Base-by-base conservation (phyloP, 108 stramenopile species). In the Aurantiochytrium sp. region DNA sequence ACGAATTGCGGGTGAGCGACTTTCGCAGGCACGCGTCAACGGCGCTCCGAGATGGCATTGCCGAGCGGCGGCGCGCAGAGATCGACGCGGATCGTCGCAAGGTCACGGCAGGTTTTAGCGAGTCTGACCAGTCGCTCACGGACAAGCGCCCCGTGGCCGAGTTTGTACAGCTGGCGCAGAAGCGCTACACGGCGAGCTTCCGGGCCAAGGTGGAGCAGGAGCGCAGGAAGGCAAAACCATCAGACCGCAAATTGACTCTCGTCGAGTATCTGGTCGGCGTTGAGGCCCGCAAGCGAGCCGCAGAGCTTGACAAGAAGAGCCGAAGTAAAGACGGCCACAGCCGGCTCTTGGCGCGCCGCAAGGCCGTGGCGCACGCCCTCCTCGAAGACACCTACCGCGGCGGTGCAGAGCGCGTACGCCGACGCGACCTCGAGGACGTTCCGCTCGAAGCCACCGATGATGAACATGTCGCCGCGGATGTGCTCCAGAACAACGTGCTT, bases 261-360 rank as follows among this genome's bases (percentile, higher is more conserved):
- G 73, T 81, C 17, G 73, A 81, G 73, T 81, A 81, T 24, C 30
- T 81, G 36, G 73, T 81, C 10, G 73, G 73, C n/a, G n/a, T 27
- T 24, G 73, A 81, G 45, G 73, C 45, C 17, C 39, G 73, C 21
- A 81, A 48, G 32, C 73, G 73, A 6, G 73, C 73, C 27, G 39
- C 39, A 21, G 73, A 81, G 73, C 73, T 48, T 21, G 73, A 81
- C 45, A 81, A 42, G 24, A 48, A 22, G 17, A n/a, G 42, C 45
- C 8, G 32, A 24, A 81, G 19, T 6, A 37, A 42, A 37, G 30
- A n/a, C 6, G 24, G 45, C n/a, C 21, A 41, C n/a, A 17, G 30
- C 0, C 39, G 30, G 12, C 30, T 81, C 6, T 30, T 48, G 1
- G 24, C n/a, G 6, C 73, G 73, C 45, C 73, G 73, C 12, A 81